Percentiles rank a stretch among this genome's conserved stretches.
Evolutionary conservation across 768 basidiomycete genomes (phyloP).

Genomic region (Candolleomyces efflorescens): DNA sequence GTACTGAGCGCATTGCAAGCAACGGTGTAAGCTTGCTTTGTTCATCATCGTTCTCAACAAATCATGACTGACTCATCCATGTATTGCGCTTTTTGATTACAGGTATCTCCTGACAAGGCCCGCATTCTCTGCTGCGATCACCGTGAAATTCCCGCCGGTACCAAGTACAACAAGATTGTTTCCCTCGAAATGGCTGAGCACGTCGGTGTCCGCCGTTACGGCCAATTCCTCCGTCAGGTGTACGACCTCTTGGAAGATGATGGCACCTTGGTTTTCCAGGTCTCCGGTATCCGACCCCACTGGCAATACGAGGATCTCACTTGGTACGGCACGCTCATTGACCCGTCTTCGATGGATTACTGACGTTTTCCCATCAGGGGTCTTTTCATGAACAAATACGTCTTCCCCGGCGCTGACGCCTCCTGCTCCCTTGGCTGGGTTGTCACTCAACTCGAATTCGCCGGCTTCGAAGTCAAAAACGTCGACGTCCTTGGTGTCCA

Average conservation of each 20-base stretch:
- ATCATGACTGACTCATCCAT: too few species aligned
- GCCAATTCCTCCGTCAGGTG: slow-evolving; percentile 83
- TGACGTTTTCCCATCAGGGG: slow-evolving; percentile 48
- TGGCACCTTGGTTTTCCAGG: slow-evolving; percentile 92
- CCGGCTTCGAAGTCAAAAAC: slow-evolving; percentile 96
- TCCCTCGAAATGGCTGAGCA: slow-evolving; percentile 99
- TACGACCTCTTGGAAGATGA: slow-evolving; percentile 94
- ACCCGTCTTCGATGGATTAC: neutral
- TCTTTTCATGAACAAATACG: slow-evolving; percentile 96
- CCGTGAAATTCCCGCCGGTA: slow-evolving; percentile 78
- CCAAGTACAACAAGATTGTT: slow-evolving; percentile 90
- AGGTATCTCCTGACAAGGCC: slow-evolving; percentile 62
- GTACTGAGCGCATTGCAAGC: slow-evolving; percentile 77
- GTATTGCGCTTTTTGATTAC: neutral
- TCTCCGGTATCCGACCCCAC: slow-evolving; percentile 91
- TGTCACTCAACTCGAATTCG: slow-evolving; percentile 74
- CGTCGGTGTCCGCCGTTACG: slow-evolving; percentile 93
- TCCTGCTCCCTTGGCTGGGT: slow-evolving; percentile 96
- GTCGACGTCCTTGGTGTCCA: slow-evolving; percentile 97
- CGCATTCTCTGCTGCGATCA: slow-evolving; percentile 93
- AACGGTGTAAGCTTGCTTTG: slow-evolving; percentile 54
- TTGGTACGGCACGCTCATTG: slow-evolving; percentile 49
- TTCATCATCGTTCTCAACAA: neutral
- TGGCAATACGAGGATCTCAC: slow-evolving; percentile 99
- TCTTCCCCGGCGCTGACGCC: slow-evolving; percentile 99